A percentile compares a stretch with the other conserved stretches of the same genome.
Conservation (phyloP, 805 yeast species). For the Helenozyma baotianmanensis region DNA sequence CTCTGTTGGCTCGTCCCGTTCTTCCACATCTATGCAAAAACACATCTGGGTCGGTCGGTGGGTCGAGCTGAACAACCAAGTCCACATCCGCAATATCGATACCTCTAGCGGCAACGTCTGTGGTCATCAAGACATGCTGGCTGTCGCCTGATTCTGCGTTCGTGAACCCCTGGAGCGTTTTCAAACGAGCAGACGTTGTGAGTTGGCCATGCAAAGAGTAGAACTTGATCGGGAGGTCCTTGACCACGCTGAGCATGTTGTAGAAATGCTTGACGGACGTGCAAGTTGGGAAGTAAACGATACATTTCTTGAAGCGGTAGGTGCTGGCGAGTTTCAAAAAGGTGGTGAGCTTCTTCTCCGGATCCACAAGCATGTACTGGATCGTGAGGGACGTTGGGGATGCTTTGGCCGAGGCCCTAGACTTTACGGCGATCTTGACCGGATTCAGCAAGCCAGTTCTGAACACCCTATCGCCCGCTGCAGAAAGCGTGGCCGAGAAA, state of each 20-base stretch:
- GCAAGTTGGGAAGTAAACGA: conserved; percentile 92
- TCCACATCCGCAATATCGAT: conserved; percentile 94
- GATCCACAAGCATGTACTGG: conserved; percentile 53
- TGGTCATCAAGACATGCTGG: conserved; percentile 72
- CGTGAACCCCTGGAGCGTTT: conserved; percentile 61
- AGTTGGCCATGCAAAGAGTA: conserved; percentile 89
- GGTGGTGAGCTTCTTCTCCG: conserved; percentile 57
- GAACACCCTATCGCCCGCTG: conserved; percentile 74
- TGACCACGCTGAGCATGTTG: conserved; percentile 42
- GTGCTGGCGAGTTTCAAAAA: conserved; percentile 50
- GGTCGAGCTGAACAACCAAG: conserved; percentile 87
- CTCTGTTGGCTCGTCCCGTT: conserved; percentile 86
- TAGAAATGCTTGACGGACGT: conserved; percentile 76
- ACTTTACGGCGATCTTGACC: conserved; percentile 74
- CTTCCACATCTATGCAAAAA: conserved; percentile 94
- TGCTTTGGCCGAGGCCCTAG: conserved; percentile 30
- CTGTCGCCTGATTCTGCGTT: conserved; percentile 34
- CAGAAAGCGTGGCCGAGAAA: conserved; percentile 87
- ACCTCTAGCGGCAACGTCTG: conserved; percentile 99
- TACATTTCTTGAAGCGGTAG: conserved; percentile 67
- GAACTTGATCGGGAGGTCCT: conserved; percentile 34
- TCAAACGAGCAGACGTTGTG: conserved; percentile 71
- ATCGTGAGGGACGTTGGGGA: conserved; percentile 65
- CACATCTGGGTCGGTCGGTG: conserved; percentile 89
- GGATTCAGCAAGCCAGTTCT: conserved; percentile 93